A percentile compares a stretch with the other conserved stretches of the same genome.
Conservation (phyloP, 2,329 filamentous ascomycete species). For the Pseudogymnoascus pannorum region DNA sequence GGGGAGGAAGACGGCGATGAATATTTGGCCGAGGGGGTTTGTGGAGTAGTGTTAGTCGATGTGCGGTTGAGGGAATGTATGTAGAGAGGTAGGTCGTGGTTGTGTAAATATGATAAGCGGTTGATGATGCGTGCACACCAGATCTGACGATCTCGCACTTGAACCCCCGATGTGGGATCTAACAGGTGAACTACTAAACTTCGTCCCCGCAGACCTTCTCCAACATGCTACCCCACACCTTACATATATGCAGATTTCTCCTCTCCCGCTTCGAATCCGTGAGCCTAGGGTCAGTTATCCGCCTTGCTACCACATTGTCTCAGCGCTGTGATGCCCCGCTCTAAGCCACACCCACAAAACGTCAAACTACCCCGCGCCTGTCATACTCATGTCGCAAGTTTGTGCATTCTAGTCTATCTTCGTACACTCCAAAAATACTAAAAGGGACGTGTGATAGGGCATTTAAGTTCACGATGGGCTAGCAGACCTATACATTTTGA, state of each 20-base stretch:
- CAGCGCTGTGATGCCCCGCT: not conserved
- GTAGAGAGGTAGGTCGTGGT: not conserved
- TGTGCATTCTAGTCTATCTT: not conserved
- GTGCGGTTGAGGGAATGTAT: not conserved
- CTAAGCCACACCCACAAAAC: not conserved
- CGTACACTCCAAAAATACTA: not conserved
- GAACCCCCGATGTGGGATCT: not conserved
- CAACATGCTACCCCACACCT: not conserved
- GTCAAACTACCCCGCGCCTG: not conserved
- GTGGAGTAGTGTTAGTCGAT: not conserved
- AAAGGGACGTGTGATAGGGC: not conserved
- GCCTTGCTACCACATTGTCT: not conserved
- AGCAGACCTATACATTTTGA: not conserved
- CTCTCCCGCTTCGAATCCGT: not conserved
- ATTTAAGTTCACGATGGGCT: not conserved
- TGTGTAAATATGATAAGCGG: not conserved
- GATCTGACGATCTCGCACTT: not conserved
- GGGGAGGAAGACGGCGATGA: constrained; percentile 40
- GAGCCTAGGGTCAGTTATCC: not conserved
- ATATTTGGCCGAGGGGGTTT: constrained; percentile 34
- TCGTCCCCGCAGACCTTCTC: not conserved
- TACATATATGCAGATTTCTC: not conserved
- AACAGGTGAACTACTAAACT: not conserved
- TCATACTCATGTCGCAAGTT: not conserved
- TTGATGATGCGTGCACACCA: not conserved